Conservation (phyloP, 768 basidiomycete species). For the Suillus cothurnatus region DNA sequence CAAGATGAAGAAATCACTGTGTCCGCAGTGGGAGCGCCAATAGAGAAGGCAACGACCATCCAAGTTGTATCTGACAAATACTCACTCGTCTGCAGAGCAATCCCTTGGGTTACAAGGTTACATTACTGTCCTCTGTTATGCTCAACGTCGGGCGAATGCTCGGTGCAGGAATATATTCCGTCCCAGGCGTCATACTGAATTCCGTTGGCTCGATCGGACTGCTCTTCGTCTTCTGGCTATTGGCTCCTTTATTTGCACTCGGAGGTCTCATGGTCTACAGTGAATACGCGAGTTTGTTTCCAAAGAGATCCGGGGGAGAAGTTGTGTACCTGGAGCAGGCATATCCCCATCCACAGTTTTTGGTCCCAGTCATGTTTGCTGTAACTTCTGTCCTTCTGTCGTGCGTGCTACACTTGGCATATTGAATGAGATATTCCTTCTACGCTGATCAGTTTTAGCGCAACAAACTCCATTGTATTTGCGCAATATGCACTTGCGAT, state of each 20-base stretch:
- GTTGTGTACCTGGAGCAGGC: constrained; percentile 46
- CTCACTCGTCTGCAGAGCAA: constrained; percentile 6
- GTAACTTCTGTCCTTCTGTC: constrained; percentile 31
- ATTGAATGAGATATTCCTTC: background rate
- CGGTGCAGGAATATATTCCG: constrained; percentile 11
- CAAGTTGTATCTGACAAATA: background rate
- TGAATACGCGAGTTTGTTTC: constrained; percentile 50
- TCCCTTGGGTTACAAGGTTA: constrained; percentile 11
- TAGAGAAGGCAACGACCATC: constrained; percentile 5
- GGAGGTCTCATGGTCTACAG: constrained; percentile 29
- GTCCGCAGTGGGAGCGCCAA: background rate
- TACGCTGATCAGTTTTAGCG: constrained; percentile 16
- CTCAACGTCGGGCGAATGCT: constrained; percentile 10
- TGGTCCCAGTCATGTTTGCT: constrained; percentile 47
- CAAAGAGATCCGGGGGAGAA: constrained; percentile 50
- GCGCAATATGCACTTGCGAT: constrained; percentile 27
- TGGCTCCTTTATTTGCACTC: constrained; percentile 9
- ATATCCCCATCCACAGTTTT: constrained; percentile 22
- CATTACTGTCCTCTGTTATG: constrained; percentile 8
- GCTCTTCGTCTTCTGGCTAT: constrained; percentile 5
- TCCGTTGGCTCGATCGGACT: constrained; percentile 11
- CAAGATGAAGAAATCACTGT: background rate
- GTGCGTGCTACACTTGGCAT: constrained; percentile 14
- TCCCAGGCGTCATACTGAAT: constrained; percentile 9
- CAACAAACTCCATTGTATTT: constrained; percentile 27